Evolutionary conservation across 2,329 filamentous ascomycete species (phyloP).

Genomic region (Monilinia aucupariae): DNA sequence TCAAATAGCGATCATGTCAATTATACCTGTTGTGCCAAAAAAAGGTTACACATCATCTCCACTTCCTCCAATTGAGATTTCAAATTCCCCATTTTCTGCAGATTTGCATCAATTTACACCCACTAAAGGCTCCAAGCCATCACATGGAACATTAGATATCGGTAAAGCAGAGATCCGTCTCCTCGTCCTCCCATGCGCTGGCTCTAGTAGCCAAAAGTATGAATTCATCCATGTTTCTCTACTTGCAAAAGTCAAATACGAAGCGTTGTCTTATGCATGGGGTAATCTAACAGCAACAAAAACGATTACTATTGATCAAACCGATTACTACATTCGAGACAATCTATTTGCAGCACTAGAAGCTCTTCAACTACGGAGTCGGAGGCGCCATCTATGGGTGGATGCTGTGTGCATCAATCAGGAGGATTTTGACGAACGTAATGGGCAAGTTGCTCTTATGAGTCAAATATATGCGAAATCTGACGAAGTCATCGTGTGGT

Average conservation of each 20-base stretch:
- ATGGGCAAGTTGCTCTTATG: slow-evolving; percentile 14
- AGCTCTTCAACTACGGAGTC: background rate
- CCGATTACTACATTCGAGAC: slow-evolving; percentile 1
- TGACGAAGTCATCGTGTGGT: slow-evolving; percentile 10
- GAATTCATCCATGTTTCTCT: slow-evolving; percentile 16
- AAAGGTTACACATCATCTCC: background rate
- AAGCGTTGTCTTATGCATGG: slow-evolving; percentile 19
- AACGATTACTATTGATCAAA: slow-evolving; percentile 7
- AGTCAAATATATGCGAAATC: slow-evolving; percentile 12
- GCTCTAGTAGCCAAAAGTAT: background rate
- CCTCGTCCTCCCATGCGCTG: slow-evolving; percentile 4
- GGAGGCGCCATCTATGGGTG: slow-evolving; percentile 11
- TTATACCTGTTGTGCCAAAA: too few species aligned
- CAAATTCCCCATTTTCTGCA: background rate
- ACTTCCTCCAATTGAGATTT: background rate
- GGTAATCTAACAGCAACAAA: slow-evolving; percentile 8
- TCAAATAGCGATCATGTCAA: background rate
- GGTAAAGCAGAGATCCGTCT: slow-evolving; percentile 10
- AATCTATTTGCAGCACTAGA: slow-evolving; percentile 12
- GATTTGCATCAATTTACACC: background rate
- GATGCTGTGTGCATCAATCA: slow-evolving; percentile 17
- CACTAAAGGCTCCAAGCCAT: background rate
- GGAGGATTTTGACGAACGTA: slow-evolving; percentile 13
- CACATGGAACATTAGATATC: background rate
- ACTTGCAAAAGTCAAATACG: slow-evolving; percentile 13